A percentile compares a stretch with the other conserved stretches of the same genome.
These are phyloP conservation scores for Filosporella fistucella DNA, from an alignment of 495 filamentous ascomycete species.

Conservation along the genomic window DNA sequence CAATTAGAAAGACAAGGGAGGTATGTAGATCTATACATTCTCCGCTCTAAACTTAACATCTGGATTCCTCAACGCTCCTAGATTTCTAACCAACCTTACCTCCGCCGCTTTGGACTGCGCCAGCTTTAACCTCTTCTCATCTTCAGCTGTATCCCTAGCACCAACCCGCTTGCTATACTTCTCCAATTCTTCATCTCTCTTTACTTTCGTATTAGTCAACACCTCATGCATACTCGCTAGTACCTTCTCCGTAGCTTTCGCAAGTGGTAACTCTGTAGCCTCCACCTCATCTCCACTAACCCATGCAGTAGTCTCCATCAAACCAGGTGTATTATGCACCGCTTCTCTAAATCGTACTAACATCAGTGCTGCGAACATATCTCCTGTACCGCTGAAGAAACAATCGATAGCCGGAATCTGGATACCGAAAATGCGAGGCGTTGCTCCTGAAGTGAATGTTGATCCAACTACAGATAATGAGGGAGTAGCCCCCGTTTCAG, in stretches of 20 bases:
- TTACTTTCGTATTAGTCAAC: constrained; percentile 68
- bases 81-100: constrained; percentile 71
- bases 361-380: constrained; percentile 95
- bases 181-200: constrained; percentile 54
- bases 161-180: constrained; percentile 27
- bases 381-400: constrained; percentile 93
- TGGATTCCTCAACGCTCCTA: constrained; percentile 60
- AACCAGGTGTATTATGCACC: constrained; percentile 34
- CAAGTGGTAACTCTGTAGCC: constrained; percentile 70
- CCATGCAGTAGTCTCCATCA: constrained; percentile 57
- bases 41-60: constrained; percentile 51
- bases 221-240: constrained; percentile 91
- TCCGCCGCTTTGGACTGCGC: constrained; percentile 72
- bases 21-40: constrained; percentile 22
- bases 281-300: constrained; percentile 61
- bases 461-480: constrained; percentile 75
- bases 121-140: constrained; percentile 60
- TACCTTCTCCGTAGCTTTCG: constrained; percentile 78
- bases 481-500: constrained; percentile 34
- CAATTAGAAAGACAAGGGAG: too few species aligned
- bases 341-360: constrained; percentile 88
- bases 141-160: constrained; percentile 33
- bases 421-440: constrained; percentile 54
- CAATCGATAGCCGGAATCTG: constrained; percentile 81
- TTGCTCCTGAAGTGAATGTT: constrained; percentile 32